A percentile compares a stretch with the other conserved stretches of the same genome.
Evolutionary conservation across 805 yeast genomes (phyloP).

Genomic region (Metschnikowia hibisci): DNA sequence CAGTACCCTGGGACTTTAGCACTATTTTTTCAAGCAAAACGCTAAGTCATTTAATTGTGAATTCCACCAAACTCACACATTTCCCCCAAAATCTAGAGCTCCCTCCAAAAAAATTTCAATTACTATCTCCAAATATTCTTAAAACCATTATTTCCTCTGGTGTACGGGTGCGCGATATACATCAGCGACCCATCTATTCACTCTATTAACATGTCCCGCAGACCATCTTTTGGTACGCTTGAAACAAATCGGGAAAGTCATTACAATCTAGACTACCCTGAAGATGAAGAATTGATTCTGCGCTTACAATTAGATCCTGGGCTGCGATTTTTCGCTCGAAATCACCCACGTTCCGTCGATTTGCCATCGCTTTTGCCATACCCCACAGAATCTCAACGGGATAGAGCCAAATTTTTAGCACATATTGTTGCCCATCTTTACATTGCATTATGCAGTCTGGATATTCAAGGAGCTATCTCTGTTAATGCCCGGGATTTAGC

Average conservation of each 20-base stretch:
- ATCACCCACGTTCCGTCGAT: slow-evolving; percentile 39
- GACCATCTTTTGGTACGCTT: slow-evolving; percentile 32
- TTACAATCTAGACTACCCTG: slow-evolving; percentile 53
- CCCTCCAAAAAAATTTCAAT: too few species aligned
- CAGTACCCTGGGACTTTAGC: too few species aligned
- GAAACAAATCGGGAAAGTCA: slow-evolving; percentile 28
- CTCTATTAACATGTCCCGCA: slow-evolving; percentile 22
- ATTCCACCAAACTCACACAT: too few species aligned
- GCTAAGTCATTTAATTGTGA: too few species aligned
- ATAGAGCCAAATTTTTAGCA: slow-evolving; percentile 67
- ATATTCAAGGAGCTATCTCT: slow-evolving; percentile 64
- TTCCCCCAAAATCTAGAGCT: too few species aligned
- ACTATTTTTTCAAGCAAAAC: too few species aligned
- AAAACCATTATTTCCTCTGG: too few species aligned
- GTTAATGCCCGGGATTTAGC: slow-evolving; percentile 69
- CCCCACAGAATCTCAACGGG: slow-evolving; percentile 60
- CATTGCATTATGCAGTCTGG: slow-evolving; percentile 70
- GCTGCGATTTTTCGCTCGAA: slow-evolving; percentile 37
- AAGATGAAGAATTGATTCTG: slow-evolving; percentile 29
- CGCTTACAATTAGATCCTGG: slow-evolving; percentile 29
- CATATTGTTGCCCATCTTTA: slow-evolving; percentile 79
- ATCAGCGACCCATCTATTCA: slow-evolving; percentile 16
- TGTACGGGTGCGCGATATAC: neutral
- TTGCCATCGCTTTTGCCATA: slow-evolving; percentile 63
- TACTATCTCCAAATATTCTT: too few species aligned